A percentile compares a stretch with the other conserved stretches of the same genome.
These are phyloP conservation scores for Prunus armeniaca DNA, from an alignment of 306 rosid genomes.

Conservation along the genomic window DNA sequence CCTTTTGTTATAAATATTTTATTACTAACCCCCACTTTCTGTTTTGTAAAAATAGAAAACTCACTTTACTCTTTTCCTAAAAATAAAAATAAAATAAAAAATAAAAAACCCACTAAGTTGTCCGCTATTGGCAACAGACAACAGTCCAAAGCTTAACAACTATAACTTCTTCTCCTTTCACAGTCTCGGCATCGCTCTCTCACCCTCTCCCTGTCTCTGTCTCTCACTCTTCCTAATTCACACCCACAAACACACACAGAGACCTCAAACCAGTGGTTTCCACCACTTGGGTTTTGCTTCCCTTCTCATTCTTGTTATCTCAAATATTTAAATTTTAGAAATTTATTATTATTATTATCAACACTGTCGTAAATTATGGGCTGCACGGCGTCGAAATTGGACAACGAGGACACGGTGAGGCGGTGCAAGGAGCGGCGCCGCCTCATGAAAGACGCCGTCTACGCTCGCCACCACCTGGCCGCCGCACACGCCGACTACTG, in stretches of 20 bases:
- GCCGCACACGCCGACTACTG: constrained; percentile 95
- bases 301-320: neutral
- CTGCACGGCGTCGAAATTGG: constrained; percentile 83
- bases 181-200: neutral
- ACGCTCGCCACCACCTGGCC: constrained; percentile 86
- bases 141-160: neutral
- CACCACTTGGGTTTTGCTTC: neutral
- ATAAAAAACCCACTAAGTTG: neutral
- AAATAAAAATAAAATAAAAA: neutral
- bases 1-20: neutral
- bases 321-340: no score
- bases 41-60: neutral
- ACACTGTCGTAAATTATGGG: constrained; percentile 42
- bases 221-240: neutral
- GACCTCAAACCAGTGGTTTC: constrained; percentile 3
- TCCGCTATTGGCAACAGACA: neutral
- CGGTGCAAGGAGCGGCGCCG: constrained; percentile 97
- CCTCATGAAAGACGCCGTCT: constrained; percentile 80
- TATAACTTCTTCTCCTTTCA: constrained; percentile 4
- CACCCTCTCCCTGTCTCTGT: neutral
- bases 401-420: constrained; percentile 87
- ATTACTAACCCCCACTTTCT: neutral
- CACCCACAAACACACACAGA: no score
- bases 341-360: neutral
- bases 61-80: neutral